Conservation (phyloP, 805 yeast species). For the Jamesozyma lodderae region DNA sequence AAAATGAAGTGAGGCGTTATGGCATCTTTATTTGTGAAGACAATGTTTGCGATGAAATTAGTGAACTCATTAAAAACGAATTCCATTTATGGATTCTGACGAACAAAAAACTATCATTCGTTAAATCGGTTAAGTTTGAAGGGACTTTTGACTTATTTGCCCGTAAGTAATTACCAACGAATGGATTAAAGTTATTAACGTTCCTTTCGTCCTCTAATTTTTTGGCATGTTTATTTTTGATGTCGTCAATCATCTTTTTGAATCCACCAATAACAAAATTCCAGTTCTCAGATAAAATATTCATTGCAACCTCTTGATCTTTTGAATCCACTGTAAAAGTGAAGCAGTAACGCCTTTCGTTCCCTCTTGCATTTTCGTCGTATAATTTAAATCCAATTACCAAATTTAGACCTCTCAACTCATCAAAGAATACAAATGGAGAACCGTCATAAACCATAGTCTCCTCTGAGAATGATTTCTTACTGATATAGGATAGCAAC, state of each 20-base stretch:
- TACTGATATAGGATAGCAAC: slow-evolving; percentile 48
- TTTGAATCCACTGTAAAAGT: slow-evolving; percentile 51
- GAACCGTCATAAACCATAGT: slow-evolving; percentile 48
- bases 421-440: slow-evolving; percentile 59
- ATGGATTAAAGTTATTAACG: slow-evolving; percentile 12
- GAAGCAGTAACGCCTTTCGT: slow-evolving; percentile 58
- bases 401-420: slow-evolving; percentile 49
- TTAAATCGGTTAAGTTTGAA: slow-evolving; percentile 44
- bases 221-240: slow-evolving; percentile 28
- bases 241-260: slow-evolving; percentile 33
- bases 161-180: slow-evolving; percentile 40
- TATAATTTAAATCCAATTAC: slow-evolving; percentile 51
- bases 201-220: slow-evolving; percentile 12
- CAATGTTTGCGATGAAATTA: no score
- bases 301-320: slow-evolving; percentile 25
- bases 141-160: slow-evolving; percentile 48
- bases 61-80: slow-evolving; percentile 34
- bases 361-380: slow-evolving; percentile 63
- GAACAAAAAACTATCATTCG: slow-evolving; percentile 45
- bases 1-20: no score
- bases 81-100: slow-evolving; percentile 56
- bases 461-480: slow-evolving; percentile 60
- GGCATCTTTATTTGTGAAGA: background rate
- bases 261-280: slow-evolving; percentile 38
- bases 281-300: slow-evolving; percentile 43